phyloP scores from a whole-genome alignment of 768 basidiomycete genomes.

The Chalciporus sphaerocephalus region DNA sequence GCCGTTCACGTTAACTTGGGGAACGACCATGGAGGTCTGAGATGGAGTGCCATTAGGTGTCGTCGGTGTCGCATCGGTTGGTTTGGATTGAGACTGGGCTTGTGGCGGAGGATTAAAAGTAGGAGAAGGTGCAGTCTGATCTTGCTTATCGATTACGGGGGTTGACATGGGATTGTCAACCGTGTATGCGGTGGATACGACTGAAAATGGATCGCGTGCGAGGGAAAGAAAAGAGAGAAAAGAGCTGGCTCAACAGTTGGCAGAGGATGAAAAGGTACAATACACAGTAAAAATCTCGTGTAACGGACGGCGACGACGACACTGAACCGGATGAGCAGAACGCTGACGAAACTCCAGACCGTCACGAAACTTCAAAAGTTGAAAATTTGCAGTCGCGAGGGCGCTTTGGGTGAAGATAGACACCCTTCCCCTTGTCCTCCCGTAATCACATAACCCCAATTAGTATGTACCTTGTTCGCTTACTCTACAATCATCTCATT shows the following conservation, averaged over 20 bases:
- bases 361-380: constrained; percentile 6
- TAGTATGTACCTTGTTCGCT: constrained; percentile 18
- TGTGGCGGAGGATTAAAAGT: constrained; percentile 5
- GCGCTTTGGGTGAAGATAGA: constrained; percentile 22
- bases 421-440: constrained; percentile 9
- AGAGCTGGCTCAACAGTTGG: neutral
- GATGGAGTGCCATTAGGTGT: constrained; percentile 10
- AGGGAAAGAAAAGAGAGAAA: neutral
- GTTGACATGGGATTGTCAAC: constrained; percentile 19
- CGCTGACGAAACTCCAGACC: constrained; percentile 12
- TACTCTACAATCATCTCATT: constrained; percentile 3
- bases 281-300: constrained; percentile 17
- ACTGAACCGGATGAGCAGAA: constrained; percentile 12
- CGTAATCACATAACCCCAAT: constrained; percentile 24
- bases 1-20: constrained; percentile 35
- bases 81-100: constrained; percentile 7
- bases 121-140: constrained; percentile 17
- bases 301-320: constrained; percentile 4
- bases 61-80: constrained; percentile 1
- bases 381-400: constrained; percentile 27
- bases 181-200: constrained; percentile 7
- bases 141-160: constrained; percentile 25
- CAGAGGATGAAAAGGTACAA: constrained; percentile 12
- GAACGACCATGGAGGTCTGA: constrained; percentile 22
- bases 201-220: constrained; percentile 7